A percentile compares a stretch with the other conserved stretches of the same genome.
Evolutionary conservation across 1,284 basidiomycete species (phyloP).

Genomic region (Heterobasidion occidentale): DNA sequence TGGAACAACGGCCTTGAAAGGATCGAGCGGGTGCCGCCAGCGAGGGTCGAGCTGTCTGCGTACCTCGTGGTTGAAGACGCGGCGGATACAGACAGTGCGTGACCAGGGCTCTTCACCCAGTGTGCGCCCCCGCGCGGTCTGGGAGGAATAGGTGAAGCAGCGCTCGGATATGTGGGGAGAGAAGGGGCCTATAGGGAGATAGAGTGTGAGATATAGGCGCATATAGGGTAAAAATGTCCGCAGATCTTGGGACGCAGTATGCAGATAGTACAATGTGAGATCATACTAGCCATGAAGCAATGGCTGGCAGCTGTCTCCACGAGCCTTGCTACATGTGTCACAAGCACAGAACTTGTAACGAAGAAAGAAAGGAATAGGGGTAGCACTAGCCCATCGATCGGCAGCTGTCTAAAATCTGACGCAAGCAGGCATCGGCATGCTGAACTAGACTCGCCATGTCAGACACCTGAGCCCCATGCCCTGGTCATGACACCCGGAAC

Average conservation of each 20-base stretch:
- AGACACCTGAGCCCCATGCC: too few relatives aligned
- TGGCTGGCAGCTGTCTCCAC: too few relatives aligned
- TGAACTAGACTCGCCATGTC: too few relatives aligned
- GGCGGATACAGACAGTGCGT: slow-evolving; percentile 62
- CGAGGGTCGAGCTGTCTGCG: slow-evolving; percentile 38
- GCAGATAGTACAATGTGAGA: neutral
- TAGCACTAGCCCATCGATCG: too few relatives aligned
- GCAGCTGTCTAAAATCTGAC: too few relatives aligned
- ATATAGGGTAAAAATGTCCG: neutral
- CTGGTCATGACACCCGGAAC: too few relatives aligned
- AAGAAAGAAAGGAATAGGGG: too few relatives aligned
- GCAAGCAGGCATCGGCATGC: too few relatives aligned
- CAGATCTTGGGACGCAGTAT: neutral
- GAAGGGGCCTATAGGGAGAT: slow-evolving; percentile 34
- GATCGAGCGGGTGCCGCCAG: slow-evolving; percentile 9
- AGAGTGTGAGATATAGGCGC: neutral
- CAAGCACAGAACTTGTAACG: too few relatives aligned
- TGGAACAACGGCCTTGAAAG: slow-evolving; percentile 6
- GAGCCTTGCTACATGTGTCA: too few relatives aligned
- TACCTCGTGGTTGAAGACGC: slow-evolving; percentile 67
- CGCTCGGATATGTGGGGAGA: slow-evolving; percentile 61
- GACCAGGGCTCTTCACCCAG: slow-evolving; percentile 51
- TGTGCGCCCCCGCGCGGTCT: slow-evolving; percentile 51
- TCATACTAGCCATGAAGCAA: neutral
- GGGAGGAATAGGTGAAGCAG: slow-evolving; percentile 67